These are phyloP conservation scores for Penicillium brasilianum DNA, from an alignment of 2,329 filamentous ascomycete species.

Conservation along the genomic window DNA sequence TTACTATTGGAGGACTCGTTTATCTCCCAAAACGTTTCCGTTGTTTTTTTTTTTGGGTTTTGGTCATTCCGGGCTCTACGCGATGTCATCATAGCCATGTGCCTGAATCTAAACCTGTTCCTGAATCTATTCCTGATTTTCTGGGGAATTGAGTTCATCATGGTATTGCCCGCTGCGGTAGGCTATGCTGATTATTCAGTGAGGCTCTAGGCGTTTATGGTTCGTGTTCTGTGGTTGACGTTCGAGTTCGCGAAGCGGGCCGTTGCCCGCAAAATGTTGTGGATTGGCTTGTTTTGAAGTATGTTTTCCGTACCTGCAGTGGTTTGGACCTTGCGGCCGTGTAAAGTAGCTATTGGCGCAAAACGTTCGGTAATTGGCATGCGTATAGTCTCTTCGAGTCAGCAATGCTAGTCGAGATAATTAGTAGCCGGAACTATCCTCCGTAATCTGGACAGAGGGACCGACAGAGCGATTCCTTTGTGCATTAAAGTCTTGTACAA, in stretches of 20 bases:
- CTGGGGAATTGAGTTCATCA: background rate
- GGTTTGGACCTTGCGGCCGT: background rate
- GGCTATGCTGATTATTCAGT: background rate
- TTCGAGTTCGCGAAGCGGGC: slow-evolving; percentile 6
- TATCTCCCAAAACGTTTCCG: slow-evolving; percentile 11
- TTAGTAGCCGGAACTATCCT: background rate
- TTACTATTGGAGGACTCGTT: background rate
- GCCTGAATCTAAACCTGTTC: background rate
- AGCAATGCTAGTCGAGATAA: background rate
- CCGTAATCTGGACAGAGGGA: background rate
- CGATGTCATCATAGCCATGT: slow-evolving; percentile 16
- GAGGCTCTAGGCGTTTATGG: background rate
- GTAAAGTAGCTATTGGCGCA: background rate
- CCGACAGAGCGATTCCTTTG: background rate
- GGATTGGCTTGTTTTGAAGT: background rate
- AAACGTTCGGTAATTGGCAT: background rate
- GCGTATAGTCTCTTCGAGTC: background rate
- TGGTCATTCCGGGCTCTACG: slow-evolving; percentile 1
- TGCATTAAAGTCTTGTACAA: background rate
- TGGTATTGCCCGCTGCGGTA: background rate
- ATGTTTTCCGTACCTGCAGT: background rate
- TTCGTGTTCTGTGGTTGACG: background rate
- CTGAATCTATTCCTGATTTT: background rate
- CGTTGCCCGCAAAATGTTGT: background rate
- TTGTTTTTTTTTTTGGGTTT: slow-evolving; percentile 10